phyloP scores from a whole-genome alignment of 2,329 filamentous ascomycete species.

The Pseudogymnoascus sp. region DNA sequence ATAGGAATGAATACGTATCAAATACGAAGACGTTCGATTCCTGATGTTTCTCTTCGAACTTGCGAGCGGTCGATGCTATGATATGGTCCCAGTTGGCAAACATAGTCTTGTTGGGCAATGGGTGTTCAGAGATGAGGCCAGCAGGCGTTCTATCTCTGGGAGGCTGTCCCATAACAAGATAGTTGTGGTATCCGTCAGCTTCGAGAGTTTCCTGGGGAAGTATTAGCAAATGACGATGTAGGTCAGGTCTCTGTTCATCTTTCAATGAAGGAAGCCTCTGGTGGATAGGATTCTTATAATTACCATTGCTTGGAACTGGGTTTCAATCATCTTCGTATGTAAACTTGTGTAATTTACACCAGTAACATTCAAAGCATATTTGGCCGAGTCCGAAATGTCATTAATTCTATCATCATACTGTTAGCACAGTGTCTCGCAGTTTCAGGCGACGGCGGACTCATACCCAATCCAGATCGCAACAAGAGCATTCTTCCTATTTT shows the following conservation, averaged over 20 bases:
- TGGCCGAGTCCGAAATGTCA: conserved; percentile 43
- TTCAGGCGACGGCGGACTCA: not conserved
- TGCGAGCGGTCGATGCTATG: conserved; percentile 20
- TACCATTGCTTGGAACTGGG: conserved; percentile 33
- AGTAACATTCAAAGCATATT: conserved; percentile 32
- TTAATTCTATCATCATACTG: conserved; percentile 33
- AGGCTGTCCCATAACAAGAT: conserved; percentile 43
- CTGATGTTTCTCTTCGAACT: conserved; percentile 19
- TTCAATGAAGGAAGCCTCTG: not conserved
- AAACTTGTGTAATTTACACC: conserved; percentile 34
- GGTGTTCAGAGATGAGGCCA: conserved; percentile 27
- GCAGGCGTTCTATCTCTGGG: conserved; percentile 36
- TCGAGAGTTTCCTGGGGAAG: conserved; percentile 29
- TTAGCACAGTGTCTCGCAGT: not conserved
- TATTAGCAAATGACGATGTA: not conserved
- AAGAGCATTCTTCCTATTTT: conserved; percentile 28
- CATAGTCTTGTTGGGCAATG: conserved; percentile 38
- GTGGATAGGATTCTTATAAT: not conserved
- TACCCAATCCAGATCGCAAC: conserved; percentile 43
- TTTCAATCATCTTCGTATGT: conserved; percentile 34
- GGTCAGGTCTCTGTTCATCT: not conserved
- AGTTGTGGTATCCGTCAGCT: conserved; percentile 35
- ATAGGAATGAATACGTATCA: conserved; percentile 35
- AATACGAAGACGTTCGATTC: conserved; percentile 34
- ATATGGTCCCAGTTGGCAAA: conserved; percentile 37